Percentiles rank a stretch among this genome's conserved stretches.
Evolutionary conservation across 2,329 filamentous ascomycete genomes (phyloP).

Genomic region (Didymella pinodella): DNA sequence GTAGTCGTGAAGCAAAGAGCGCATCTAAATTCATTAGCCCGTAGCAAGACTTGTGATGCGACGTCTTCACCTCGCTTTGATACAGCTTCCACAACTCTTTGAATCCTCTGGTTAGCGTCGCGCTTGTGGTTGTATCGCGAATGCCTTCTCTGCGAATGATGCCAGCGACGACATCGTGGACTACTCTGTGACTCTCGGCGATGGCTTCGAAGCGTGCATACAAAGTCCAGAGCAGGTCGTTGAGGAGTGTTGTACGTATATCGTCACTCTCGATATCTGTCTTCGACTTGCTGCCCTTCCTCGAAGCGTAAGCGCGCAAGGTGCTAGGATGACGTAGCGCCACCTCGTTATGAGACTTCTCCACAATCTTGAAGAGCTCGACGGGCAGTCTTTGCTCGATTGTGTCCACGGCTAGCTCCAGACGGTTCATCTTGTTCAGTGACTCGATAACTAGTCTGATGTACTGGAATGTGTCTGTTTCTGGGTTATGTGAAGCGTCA

Average conservation of each 20-base stretch:
- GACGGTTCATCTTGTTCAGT: conserved; percentile 83
- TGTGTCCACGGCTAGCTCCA: conserved; percentile 86
- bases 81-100: conserved; percentile 98
- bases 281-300: conserved; percentile 69
- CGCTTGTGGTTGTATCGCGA: conserved; percentile 59
- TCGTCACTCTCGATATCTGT: conserved; percentile 68
- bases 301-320: conserved; percentile 60
- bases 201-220: conserved; percentile 98
- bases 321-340: conserved; percentile 91
- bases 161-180: conserved; percentile 89
- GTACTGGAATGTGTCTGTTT: conserved; percentile 95
- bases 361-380: conserved; percentile 91
- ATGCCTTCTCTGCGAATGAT: conserved; percentile 83
- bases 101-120: conserved; percentile 82
- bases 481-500: conserved; percentile 90
- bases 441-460: conserved; percentile 87
- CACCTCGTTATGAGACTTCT: conserved; percentile 92
- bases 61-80: conserved; percentile 75
- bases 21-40: conserved; percentile 62
- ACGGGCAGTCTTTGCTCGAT: conserved; percentile 94
- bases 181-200: conserved; percentile 89
- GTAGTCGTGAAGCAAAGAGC: conserved; percentile 93
- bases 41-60: no score
- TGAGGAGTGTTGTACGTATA: conserved; percentile 82
- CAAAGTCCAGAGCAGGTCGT: conserved; percentile 88